phyloP scores from a whole-genome alignment of 352 stramenopile genomes.

The Pythium diclinum region DNA sequence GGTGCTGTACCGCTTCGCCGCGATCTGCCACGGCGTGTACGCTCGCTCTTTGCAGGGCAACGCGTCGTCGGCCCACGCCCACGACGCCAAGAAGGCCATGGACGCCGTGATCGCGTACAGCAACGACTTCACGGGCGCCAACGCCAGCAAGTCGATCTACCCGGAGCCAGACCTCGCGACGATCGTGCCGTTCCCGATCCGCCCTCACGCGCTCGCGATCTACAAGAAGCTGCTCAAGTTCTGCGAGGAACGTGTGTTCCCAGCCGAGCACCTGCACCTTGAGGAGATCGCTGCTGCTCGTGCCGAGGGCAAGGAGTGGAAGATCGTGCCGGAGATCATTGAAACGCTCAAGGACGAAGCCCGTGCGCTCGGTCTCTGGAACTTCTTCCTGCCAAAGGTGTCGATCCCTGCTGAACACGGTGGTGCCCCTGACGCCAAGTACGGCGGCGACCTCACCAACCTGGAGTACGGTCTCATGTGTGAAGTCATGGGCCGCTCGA shows the following conservation, averaged over 20 bases:
- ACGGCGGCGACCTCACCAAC: constrained; percentile 74
- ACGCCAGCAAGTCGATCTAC: constrained; percentile 38
- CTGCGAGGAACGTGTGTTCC: constrained; percentile 88
- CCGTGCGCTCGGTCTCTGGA: constrained; percentile 92
- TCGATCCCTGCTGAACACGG: constrained; percentile 44
- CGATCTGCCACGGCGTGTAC: constrained; percentile 82
- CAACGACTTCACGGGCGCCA: constrained; percentile 30
- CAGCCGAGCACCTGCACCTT: constrained; percentile 86
- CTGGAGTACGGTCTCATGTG: constrained; percentile 96
- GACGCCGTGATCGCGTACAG: constrained; percentile 54
- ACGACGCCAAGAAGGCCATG: constrained; percentile 62
- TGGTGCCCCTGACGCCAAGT: constrained; percentile 46
- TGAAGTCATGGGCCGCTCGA: constrained; percentile 92
- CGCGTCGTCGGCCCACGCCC: constrained; percentile 75
- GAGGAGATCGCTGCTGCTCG: constrained; percentile 59
- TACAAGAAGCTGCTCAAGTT: constrained; percentile 88
- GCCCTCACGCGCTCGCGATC: constrained; percentile 64
- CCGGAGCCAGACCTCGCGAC: constrained; percentile 44
- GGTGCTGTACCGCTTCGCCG: constrained; percentile 71
- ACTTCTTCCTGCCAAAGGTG: constrained; percentile 91
- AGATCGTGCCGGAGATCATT: constrained; percentile 85
- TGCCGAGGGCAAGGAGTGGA: constrained; percentile 65
- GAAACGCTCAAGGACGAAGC: constrained; percentile 90
- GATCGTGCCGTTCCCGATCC: constrained; percentile 74
- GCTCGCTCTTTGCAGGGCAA: constrained; percentile 69